A percentile compares a stretch with the other conserved stretches of the same genome.
Evolutionary conservation across 2,329 filamentous ascomycete species (phyloP).

Genomic region (Sordariomycetes sp.): DNA sequence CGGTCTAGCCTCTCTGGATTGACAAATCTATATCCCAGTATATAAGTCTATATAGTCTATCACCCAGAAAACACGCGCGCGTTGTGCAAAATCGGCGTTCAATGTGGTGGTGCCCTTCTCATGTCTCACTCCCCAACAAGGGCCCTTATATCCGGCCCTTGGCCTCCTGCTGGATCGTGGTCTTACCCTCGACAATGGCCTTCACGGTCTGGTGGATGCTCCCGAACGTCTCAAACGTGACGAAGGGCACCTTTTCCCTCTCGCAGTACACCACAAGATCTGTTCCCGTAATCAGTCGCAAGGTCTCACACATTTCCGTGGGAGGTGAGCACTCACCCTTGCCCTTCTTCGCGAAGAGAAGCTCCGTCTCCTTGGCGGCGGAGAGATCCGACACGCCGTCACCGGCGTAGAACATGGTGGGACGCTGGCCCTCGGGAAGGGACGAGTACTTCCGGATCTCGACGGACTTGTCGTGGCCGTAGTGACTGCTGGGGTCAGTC

Average conservation of each 20-base stretch:
- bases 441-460: constrained; percentile 81
- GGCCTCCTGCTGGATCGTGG: constrained; percentile 45
- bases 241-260: constrained; percentile 75
- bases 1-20: background rate
- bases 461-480: constrained; percentile 94
- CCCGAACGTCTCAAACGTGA: constrained; percentile 75
- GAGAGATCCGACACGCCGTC: constrained; percentile 90
- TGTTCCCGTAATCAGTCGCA: constrained; percentile 18
- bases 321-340: constrained; percentile 46
- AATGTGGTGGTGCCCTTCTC: background rate
- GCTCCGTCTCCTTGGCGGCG: constrained; percentile 82
- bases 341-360: constrained; percentile 88
- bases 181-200: constrained; percentile 65
- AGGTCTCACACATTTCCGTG: background rate
- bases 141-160: background rate
- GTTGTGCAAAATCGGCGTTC: no score
- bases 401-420: constrained; percentile 86
- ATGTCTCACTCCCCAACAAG: background rate
- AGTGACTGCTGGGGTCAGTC: constrained; percentile 41
- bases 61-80: background rate
- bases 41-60: background rate
- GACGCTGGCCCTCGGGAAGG: constrained; percentile 55
- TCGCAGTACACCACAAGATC: constrained; percentile 85
- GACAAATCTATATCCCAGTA: background rate
- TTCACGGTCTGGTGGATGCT: constrained; percentile 67